Percentiles rank a stretch among this genome's conserved stretches.
These are phyloP conservation scores for Mycena indigotica DNA, from an alignment of 768 basidiomycete species.

Conservation along the genomic window DNA sequence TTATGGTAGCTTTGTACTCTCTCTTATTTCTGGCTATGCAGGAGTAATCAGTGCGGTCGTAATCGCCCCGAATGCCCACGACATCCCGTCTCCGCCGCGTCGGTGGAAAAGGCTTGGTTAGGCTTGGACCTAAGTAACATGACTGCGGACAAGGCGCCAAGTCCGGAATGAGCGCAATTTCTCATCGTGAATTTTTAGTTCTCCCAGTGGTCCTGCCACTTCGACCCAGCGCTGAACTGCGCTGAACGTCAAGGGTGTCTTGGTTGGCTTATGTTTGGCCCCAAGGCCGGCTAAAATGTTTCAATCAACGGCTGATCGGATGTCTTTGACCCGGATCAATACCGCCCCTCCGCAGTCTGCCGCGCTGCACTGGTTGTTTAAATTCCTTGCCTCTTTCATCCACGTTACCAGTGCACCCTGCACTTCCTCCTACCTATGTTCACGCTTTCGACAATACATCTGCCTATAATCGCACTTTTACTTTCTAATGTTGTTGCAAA, in stretches of 20 bases:
- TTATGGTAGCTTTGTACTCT: background rate
- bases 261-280: too few species aligned
- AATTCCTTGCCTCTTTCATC: background rate
- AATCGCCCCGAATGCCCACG: too few species aligned
- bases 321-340: background rate
- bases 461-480: conserved; percentile 13
- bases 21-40: background rate
- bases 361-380: background rate
- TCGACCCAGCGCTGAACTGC: too few species aligned
- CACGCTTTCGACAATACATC: conserved; percentile 16
- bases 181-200: too few species aligned
- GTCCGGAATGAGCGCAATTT: background rate
- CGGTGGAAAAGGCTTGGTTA: background rate
- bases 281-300: too few species aligned
- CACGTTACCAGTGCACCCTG: background rate
- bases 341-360: background rate
- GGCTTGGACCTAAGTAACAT: background rate
- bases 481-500: conserved; percentile 14
- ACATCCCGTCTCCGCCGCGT: too few species aligned
- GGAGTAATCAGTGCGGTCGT: background rate
- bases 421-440: conserved; percentile 2
- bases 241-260: too few species aligned
- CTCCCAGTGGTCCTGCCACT: too few species aligned
- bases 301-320: background rate
- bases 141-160: background rate